Conservation (phyloP, 805 yeast species). For the Candida palmyrensis region DNA sequence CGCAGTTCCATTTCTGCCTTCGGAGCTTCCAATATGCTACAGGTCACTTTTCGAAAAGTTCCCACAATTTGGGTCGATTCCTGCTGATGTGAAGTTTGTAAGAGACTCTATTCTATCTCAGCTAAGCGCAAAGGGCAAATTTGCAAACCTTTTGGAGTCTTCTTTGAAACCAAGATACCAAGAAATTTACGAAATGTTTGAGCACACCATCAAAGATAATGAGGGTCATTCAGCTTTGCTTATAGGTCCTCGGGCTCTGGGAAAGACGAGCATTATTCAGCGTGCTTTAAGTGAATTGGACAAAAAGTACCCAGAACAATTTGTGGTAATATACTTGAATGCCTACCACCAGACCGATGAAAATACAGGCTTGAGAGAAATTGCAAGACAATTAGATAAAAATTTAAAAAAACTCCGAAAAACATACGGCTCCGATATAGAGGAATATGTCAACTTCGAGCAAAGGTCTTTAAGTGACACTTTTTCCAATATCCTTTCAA, state of each 20-base stretch:
- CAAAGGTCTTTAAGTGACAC: constrained; percentile 55
- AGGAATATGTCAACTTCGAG: constrained; percentile 28
- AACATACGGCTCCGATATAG: constrained; percentile 6
- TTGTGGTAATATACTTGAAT: constrained; percentile 57
- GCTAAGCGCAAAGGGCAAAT: constrained; percentile 11
- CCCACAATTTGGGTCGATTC: not conserved
- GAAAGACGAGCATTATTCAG: constrained; percentile 64
- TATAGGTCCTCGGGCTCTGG: constrained; percentile 76
- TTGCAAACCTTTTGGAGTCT: constrained; percentile 13
- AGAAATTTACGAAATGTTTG: constrained; percentile 54
- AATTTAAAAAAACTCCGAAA: constrained; percentile 12
- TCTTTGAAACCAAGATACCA: constrained; percentile 27
- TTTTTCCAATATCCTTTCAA: constrained; percentile 50
- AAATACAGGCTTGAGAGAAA: constrained; percentile 71
- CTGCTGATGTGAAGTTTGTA: constrained; percentile 11
- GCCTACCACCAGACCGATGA: constrained; percentile 76
- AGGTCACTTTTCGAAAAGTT: not conserved
- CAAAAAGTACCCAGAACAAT: constrained; percentile 41
- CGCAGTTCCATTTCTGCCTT: too few species aligned
- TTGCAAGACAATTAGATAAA: constrained; percentile 76
- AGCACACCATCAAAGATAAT: constrained; percentile 56
- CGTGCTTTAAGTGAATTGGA: constrained; percentile 47
- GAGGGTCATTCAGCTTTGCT: constrained; percentile 81
- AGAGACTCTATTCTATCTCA: constrained; percentile 16
- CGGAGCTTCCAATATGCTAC: too few species aligned